Base-by-base conservation (phyloP, 169 alveolate species). In the Besnoitia besnoiti region DNA sequence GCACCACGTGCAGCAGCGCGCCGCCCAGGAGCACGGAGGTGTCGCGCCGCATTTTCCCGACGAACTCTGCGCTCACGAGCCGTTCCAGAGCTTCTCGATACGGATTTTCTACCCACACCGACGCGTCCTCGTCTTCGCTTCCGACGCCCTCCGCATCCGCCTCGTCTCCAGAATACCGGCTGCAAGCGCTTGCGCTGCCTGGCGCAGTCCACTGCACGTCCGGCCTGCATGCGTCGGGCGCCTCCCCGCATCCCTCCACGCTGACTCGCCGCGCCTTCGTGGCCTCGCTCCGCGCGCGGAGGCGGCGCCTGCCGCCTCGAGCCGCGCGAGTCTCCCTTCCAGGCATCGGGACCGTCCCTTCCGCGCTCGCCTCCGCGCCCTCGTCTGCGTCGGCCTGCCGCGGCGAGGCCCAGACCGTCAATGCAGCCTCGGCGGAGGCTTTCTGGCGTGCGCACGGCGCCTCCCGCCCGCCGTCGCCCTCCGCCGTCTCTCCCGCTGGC, bases 71-170 rank as follows among this genome's bases (percentile, higher is more conserved):
- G 55, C 40, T 21, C 8, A 77, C 40, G 16, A 77, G 30, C 37
- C 30, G 39, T 24, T 40, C 59, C 33, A 77, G 87, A 0, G 87
- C 55, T 2, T 37, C n/a, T 55, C 87, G 50, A 35, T 40, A 77
- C 59, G 87, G 87, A 42, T 77, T 77, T 30, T n/a, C 12, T 4
- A 77, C 87, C 87, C 87, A 77, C 61, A 30, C 59, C 8, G 40
- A 10, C 30, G 35, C 87, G 0, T 77, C 87, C 8, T 7, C n/a
- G 79, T 35, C 82, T 37, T 73, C 82, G 16, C 46, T 8, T 1
- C 33, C n/a, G 27, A 55, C 5, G 24, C 67, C 30, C 33, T 55
- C 27, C n/a, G n/a, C n/a, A n/a, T 55, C 67, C 24, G 59, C 59
- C 16, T 7, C 24, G n/a, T n/a, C n/a, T n/a, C n/a, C n/a, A n/a